These are phyloP conservation scores for Amanita molliuscula DNA, from an alignment of 768 basidiomycete genomes.

Conservation along the genomic window DNA sequence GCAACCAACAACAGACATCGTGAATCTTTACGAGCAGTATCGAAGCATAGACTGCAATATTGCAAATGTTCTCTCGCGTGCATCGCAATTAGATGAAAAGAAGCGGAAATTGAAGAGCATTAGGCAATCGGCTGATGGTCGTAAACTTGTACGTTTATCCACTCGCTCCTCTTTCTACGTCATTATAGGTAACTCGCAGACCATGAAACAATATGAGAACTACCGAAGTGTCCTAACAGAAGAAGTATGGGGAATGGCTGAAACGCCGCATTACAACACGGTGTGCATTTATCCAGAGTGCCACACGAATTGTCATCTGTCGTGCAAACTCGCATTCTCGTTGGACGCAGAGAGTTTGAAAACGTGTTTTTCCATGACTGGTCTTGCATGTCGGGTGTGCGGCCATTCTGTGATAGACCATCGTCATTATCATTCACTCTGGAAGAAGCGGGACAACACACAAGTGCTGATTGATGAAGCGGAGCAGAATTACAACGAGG, in stretches of 20 bases:
- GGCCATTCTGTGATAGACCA: neutral
- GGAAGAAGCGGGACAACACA: neutral
- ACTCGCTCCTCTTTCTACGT: neutral
- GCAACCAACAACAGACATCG: slow-evolving; percentile 10
- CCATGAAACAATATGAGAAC: neutral
- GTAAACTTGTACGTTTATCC: neutral
- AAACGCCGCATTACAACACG: neutral
- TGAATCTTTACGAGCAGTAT: slow-evolving; percentile 5
- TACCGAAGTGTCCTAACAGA: neutral
- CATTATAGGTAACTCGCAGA: neutral
- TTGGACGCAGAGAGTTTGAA: neutral
- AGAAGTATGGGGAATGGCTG: neutral
- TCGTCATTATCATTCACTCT: neutral
- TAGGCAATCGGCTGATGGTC: neutral
- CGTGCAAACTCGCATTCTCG: neutral
- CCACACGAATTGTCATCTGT: neutral
- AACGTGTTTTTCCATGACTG: neutral
- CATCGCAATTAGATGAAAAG: slow-evolving; percentile 6
- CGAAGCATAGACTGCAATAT: slow-evolving; percentile 5
- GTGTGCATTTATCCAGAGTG: neutral
- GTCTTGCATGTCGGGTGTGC: neutral
- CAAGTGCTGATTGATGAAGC: neutral
- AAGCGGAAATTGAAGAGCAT: neutral
- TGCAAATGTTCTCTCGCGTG: slow-evolving; percentile 3
- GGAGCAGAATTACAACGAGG: neutral